Evolutionary conservation across 2,329 filamentous ascomycete genomes (phyloP), one percentile per base, ranked within the genome.

Genomic region (Alternaria longipes): DNA sequence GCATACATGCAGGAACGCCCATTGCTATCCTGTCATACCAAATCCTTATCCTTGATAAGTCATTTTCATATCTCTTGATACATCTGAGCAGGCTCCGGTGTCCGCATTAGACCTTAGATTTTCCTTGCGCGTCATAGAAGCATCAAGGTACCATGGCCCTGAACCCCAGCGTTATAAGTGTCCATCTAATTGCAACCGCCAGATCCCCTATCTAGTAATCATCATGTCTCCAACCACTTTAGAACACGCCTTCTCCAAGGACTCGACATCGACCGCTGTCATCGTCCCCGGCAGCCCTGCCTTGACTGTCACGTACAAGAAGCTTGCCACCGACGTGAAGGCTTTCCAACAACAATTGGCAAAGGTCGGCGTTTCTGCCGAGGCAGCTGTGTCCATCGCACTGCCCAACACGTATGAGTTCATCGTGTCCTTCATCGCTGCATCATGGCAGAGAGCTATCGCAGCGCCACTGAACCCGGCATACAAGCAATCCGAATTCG

Each of bases 401-500:
- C 86, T 93, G 18, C 87, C 90, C 60, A 96, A 96, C 82, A 93
- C 90, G 54, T 94, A 93, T 80, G 91, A 94, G 78, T 95, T 96
- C 81, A 91, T 96, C 75, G 89, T 95, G 58, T 89, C 92, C 2
- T 97, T 96, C 80, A 86, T 96, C 45, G 92, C 92, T n/a, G 86
- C 89, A 18, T 88, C 91, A n/a, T 93, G 90, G 88, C 92, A 95
- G 82, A 87, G 93, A 71, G 91, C 85, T 30, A 90, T 95, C 69
- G 92, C 92, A 8, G 93, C 93, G 3, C 93, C 92, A n/a, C 83
- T 97, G 67, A 96, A 97, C 79, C 89, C 92, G 41, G 90, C 89
- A 45, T 96, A 96, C 83, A 96, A 94, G 82, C 91, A 95, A 80
- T 89, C 89, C 59, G 92, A 96, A 79, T 95, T 94, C 77, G 92